These are phyloP conservation scores for Chalciporus sp. DNA, from an alignment of 1,284 basidiomycete genomes.

Conservation along the genomic window DNA sequence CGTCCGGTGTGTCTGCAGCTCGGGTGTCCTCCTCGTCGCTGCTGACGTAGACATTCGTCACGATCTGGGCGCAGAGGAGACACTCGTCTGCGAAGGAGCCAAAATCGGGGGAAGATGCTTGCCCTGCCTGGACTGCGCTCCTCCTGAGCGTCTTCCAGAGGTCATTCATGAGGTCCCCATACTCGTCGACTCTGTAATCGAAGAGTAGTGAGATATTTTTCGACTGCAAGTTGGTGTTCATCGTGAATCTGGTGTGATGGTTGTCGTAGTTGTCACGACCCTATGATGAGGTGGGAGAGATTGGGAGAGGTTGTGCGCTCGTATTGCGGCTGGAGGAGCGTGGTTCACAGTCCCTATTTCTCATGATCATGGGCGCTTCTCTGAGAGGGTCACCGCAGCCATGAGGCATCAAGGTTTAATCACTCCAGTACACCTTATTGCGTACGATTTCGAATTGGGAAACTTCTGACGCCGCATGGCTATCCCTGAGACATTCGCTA, in stretches of 20 bases:
- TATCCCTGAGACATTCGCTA: slow-evolving; percentile 7
- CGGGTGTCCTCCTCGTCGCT: background rate
- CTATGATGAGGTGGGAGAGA: background rate
- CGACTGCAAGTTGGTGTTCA: slow-evolving; percentile 16
- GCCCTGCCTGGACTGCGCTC: slow-evolving; percentile 31
- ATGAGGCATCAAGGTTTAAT: background rate
- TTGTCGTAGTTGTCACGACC: background rate
- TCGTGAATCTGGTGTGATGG: background rate
- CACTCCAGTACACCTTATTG: background rate
- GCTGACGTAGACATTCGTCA: background rate
- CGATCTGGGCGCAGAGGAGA: slow-evolving; percentile 28
- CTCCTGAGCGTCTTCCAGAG: slow-evolving; percentile 28
- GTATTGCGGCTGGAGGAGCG: slow-evolving; percentile 15
- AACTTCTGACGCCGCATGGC: background rate
- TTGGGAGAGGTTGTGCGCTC: slow-evolving; percentile 2
- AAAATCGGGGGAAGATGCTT: slow-evolving; percentile 25
- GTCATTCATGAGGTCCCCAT: background rate
- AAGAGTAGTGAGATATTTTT: slow-evolving; percentile 13
- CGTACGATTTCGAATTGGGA: background rate
- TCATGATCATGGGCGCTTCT: slow-evolving; percentile 10
- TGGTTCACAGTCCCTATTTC: background rate
- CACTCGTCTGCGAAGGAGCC: slow-evolving; percentile 32
- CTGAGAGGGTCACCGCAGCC: background rate
- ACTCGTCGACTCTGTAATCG: background rate
- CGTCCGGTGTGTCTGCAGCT: background rate